Conservation (phyloP, 768 basidiomycete species). For the Tulasnella sp. region DNA sequence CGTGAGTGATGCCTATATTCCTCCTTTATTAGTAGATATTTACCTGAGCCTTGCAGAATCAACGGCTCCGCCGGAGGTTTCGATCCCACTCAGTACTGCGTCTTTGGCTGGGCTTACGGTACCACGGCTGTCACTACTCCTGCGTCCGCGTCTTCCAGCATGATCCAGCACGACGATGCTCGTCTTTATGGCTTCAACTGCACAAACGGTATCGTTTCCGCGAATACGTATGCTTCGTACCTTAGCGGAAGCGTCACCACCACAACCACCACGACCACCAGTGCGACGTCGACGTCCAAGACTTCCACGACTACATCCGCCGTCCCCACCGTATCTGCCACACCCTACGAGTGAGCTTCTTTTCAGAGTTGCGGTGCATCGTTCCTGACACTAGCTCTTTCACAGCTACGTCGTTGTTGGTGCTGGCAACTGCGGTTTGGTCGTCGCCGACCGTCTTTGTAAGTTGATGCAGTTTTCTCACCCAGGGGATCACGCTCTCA, state of each 20-base stretch:
- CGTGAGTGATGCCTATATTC: conserved; percentile 10
- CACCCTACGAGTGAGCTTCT: conserved; percentile 28
- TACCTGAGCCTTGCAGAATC: not conserved
- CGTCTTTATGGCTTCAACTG: conserved; percentile 10
- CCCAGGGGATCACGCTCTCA: not conserved
- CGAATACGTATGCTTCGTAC: not conserved
- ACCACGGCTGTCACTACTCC: conserved; percentile 44
- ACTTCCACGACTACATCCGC: conserved; percentile 49
- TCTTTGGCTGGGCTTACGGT: conserved; percentile 41
- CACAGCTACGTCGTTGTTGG: conserved; percentile 43
- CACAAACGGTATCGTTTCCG: not conserved
- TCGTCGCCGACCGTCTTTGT: conserved; percentile 52
- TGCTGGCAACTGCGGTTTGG: conserved; percentile 54
- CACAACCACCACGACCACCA: not conserved
- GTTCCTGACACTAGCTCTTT: too few relatives aligned
- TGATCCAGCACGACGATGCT: conserved; percentile 14
- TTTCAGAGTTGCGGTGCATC: not conserved
- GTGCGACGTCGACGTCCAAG: conserved; percentile 34
- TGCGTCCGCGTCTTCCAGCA: conserved; percentile 40
- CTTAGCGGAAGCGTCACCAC: conserved; percentile 33
- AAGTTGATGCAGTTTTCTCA: not conserved
- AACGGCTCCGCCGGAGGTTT: not conserved
- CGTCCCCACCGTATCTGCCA: conserved; percentile 27
- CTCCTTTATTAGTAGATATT: not conserved
- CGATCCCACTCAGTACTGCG: not conserved